Conservation (phyloP, 1,139 yeast species). For the Suhomyces taliae region DNA sequence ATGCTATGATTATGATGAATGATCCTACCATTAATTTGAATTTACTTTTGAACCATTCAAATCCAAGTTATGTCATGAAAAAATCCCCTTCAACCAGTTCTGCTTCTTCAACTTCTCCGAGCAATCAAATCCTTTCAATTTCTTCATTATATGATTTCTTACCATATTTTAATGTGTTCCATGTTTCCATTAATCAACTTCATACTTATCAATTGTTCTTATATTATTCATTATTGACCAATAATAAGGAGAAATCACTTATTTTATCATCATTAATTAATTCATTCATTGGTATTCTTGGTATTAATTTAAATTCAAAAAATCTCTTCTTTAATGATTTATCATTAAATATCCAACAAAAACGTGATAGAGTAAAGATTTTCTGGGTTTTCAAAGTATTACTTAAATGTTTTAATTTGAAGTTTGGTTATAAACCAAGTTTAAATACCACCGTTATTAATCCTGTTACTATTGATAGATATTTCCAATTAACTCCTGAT, state of each 20-base stretch:
- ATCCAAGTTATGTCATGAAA: constrained; percentile 32
- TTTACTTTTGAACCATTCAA: constrained; percentile 38
- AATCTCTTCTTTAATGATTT: constrained; percentile 49
- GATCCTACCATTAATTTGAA: constrained; percentile 48
- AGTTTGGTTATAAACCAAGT: constrained; percentile 51
- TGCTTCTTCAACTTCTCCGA: constrained; percentile 4
- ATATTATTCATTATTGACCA: constrained; percentile 45
- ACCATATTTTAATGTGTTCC: constrained; percentile 48
- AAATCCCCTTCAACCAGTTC: constrained; percentile 12
- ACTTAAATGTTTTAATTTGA: constrained; percentile 50
- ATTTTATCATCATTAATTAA: constrained; percentile 44
- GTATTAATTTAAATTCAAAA: constrained; percentile 47
- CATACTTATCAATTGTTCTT: constrained; percentile 46
- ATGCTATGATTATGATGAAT: constrained; percentile 49
- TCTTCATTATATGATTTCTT: constrained; percentile 46
- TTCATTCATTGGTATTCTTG: constrained; percentile 48
- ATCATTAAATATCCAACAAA: constrained; percentile 36
- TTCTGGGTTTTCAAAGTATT: constrained; percentile 63
- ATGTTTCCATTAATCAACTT: constrained; percentile 41
- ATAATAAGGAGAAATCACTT: constrained; percentile 49
- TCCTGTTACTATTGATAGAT: constrained; percentile 51
- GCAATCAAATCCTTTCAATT: constrained; percentile 14
- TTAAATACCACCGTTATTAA: constrained; percentile 50
- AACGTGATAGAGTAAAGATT: constrained; percentile 54
- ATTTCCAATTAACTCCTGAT: constrained; percentile 49